Evolutionary conservation across 441 rosid species (phyloP).

Genomic region (Syzygium malaccense): DNA sequence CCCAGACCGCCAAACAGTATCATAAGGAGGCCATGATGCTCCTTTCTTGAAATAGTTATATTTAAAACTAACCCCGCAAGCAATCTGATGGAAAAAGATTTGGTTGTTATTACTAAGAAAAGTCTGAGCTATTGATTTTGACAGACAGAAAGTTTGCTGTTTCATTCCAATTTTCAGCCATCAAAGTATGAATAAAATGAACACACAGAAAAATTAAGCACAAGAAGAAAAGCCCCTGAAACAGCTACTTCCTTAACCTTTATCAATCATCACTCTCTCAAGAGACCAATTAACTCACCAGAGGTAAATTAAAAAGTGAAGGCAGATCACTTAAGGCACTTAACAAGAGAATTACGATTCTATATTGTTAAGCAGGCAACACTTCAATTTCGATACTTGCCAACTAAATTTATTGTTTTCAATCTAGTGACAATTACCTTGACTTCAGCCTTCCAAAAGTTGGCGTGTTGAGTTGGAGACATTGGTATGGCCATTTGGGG

Average conservation of each 20-base stretch:
- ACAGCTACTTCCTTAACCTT: background rate
- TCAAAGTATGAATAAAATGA: background rate
- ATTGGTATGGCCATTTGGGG: constrained; percentile 64
- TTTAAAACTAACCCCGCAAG: constrained; percentile 67
- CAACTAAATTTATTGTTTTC: background rate
- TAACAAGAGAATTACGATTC: background rate
- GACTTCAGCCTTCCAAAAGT: constrained; percentile 69
- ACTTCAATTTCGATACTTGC: background rate
- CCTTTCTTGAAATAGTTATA: constrained; percentile 70
- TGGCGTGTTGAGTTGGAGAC: constrained; percentile 47
- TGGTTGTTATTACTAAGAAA: background rate
- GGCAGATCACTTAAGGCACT: background rate
- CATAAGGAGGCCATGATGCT: constrained; percentile 36
- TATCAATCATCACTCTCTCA: background rate
- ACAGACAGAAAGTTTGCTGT: background rate
- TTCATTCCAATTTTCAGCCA: background rate
- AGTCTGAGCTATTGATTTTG: background rate
- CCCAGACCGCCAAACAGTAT: constrained; percentile 76
- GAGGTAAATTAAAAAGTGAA: background rate
- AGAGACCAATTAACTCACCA: background rate
- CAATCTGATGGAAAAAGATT: constrained; percentile 42
- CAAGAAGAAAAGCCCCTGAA: background rate
- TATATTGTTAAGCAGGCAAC: background rate
- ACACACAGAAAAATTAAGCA: background rate
- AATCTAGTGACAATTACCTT: constrained; percentile 39